Evolutionary conservation across 108 stramenopile genomes (phyloP), one percentile per base, ranked within the genome.

Genomic region (Fistulifera pelliculosa): DNA sequence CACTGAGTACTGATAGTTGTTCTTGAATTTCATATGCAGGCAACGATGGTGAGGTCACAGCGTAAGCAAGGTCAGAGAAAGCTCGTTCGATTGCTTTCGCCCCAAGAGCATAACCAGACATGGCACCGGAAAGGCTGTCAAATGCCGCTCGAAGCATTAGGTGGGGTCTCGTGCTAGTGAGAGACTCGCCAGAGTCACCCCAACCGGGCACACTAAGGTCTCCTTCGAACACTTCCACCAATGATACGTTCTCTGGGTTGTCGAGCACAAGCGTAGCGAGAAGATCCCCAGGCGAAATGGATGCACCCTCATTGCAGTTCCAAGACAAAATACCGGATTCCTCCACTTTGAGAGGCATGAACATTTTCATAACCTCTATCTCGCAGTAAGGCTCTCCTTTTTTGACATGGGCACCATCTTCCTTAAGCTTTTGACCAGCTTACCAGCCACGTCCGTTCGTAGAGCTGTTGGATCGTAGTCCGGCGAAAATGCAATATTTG

Each of bases 341-440:
- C 43, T 82, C 91, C 0, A 96, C 97, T 58, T 75, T 77, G 22
- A 99, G 85, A n/a, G 95, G 95, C 96, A 99, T 93, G 83, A 96
- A 97, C 98, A 99, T 99, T 71, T 99, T 99, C 98, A 99, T 99
- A 17, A 98, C 98, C 70, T 99, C 98, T 26, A 99, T 90, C 74
- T 99, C 97, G 31, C 86, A 94, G 58, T 95, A 99, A 1, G 80
- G 65, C 44, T 89, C 79, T 0, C 95, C 94, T 64, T 92, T 90
- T 54, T 83, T 81, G 5, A 95, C 78, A 44, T 80, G 82, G n/a
- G 91, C 64, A 15, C 94, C 94, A 56, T 97, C 94, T 2, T 86
- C 74, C 31, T 96, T 94, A 31, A 99, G 80, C 63, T 81, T 85
- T 95, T 92, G 49, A 94, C 93, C 21, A 99, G 77, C 71, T 99